Evolutionary conservation across 805 yeast genomes (phyloP).

Genomic region (Candida ipomoeae): DNA sequence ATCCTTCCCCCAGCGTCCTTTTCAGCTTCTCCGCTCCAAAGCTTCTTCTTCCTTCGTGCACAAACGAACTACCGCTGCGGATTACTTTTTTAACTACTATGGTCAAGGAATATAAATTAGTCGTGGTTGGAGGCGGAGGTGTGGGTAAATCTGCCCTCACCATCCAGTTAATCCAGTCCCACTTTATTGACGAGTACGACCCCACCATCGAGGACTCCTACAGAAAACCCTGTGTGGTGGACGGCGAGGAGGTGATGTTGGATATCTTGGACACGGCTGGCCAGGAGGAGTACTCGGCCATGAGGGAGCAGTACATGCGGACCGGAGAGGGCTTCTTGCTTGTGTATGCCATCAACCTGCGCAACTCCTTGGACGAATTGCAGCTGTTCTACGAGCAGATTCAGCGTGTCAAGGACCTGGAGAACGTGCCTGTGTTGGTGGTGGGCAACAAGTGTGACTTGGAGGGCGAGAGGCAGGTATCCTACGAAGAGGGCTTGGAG

Average conservation of each 20-base stretch:
- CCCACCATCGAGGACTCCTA: slow-evolving; percentile 95
- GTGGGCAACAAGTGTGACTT: slow-evolving; percentile 79
- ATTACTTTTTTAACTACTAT: slow-evolving; percentile 9
- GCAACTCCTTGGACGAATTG: slow-evolving; percentile 81
- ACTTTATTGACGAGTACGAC: slow-evolving; percentile 95
- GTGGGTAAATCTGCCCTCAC: slow-evolving; percentile 97
- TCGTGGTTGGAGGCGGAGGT: slow-evolving; percentile 98
- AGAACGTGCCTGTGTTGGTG: slow-evolving; percentile 70
- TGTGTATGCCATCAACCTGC: slow-evolving; percentile 84
- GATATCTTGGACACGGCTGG: slow-evolving; percentile 98
- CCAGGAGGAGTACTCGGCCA: slow-evolving; percentile 91
- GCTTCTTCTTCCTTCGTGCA: neutral
- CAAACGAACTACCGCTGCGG: neutral
- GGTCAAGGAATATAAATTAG: slow-evolving; percentile 81
- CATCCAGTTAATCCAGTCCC: slow-evolving; percentile 89
- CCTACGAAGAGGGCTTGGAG: slow-evolving; percentile 55
- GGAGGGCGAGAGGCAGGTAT: slow-evolving; percentile 71
- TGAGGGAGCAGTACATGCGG: slow-evolving; percentile 86
- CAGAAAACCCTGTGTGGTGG: slow-evolving; percentile 82
- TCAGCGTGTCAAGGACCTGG: slow-evolving; percentile 69
- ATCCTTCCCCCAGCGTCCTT: neutral
- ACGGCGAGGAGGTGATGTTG: slow-evolving; percentile 53
- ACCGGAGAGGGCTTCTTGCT: slow-evolving; percentile 92
- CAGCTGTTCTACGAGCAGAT: slow-evolving; percentile 75
- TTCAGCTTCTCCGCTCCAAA: neutral